Percentiles rank a stretch among this genome's conserved stretches.
Conservation (phyloP, 2,329 filamentous ascomycete genomes). For the Diaporthe citrichinensis region DNA sequence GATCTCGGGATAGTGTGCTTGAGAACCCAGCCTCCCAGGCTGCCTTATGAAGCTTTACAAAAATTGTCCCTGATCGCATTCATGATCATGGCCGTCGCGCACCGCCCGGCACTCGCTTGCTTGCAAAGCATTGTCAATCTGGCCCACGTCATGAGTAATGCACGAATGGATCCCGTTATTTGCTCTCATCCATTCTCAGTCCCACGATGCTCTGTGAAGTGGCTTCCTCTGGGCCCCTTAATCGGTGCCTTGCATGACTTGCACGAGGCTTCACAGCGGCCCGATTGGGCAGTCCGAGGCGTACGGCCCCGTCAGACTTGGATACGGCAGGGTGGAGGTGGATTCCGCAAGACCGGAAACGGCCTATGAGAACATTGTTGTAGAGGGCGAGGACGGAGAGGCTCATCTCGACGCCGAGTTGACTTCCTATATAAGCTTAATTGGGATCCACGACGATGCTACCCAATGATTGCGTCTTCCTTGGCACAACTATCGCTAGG, state of each 20-base stretch:
- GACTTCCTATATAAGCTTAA: conserved; percentile 31
- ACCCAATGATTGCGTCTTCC: conserved; percentile 18
- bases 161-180: conserved; percentile 20
- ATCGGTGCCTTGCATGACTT: conserved; percentile 26
- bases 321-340: conserved; percentile 3
- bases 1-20: not conserved
- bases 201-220: conserved; percentile 3
- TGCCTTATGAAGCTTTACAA: conserved; percentile 1
- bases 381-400: not conserved
- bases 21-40: not conserved
- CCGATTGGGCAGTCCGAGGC: conserved; percentile 21
- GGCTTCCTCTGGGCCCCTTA: conserved; percentile 16
- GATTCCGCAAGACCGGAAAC: conserved; percentile 1
- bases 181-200: conserved; percentile 16
- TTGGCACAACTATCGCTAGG: conserved; percentile 1
- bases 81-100: not conserved
- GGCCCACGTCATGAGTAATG: conserved; percentile 22
- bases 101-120: not conserved
- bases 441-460: conserved; percentile 23
- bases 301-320: not conserved
- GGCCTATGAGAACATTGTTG: conserved; percentile 5
- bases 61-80: not conserved
- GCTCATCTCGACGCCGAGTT: conserved; percentile 5
- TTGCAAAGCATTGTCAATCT: conserved; percentile 29
- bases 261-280: not conserved